Evolutionary conservation across 306 rosid species (phyloP).

Genomic region (Cyamopsis tetragonoloba): DNA sequence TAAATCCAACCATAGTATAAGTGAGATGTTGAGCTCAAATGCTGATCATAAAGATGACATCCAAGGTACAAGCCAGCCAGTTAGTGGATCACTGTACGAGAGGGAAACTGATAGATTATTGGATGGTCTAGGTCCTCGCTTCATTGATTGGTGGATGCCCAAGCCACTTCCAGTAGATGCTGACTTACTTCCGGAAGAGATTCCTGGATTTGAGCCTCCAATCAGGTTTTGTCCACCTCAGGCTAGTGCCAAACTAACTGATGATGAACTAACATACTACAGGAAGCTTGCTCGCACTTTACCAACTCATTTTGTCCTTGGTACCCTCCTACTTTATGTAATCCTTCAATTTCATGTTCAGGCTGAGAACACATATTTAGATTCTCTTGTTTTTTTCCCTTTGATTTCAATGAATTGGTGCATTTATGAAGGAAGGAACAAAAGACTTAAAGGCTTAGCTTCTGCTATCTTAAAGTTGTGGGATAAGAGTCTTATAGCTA

Average conservation of each 20-base stretch:
- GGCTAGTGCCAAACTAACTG: slow-evolving; percentile 48
- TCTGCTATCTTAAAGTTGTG: slow-evolving; percentile 74
- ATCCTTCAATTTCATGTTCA: slow-evolving; percentile 13
- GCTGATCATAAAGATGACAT: slow-evolving; percentile 19
- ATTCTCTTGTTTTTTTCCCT: slow-evolving; percentile 12
- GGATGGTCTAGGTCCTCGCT: slow-evolving; percentile 87
- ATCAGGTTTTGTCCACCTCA: slow-evolving; percentile 62
- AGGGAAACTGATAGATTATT: slow-evolving; percentile 78
- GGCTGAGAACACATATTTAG: background rate
- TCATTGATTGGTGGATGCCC: slow-evolving; percentile 89
- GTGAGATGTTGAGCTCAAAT: slow-evolving; percentile 25
- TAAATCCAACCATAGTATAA: slow-evolving; percentile 17
- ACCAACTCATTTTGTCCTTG: slow-evolving; percentile 92
- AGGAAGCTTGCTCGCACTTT: slow-evolving; percentile 65
- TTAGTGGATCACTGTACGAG: slow-evolving; percentile 56
- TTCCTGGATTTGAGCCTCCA: slow-evolving; percentile 70
- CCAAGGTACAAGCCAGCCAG: slow-evolving; percentile 24
- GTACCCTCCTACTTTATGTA: slow-evolving; percentile 39
- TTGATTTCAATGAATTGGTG: background rate
- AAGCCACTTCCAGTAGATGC: slow-evolving; percentile 94
- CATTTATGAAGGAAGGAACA: slow-evolving; percentile 66
- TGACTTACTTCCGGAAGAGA: slow-evolving; percentile 71
- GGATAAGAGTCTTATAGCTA: slow-evolving; percentile 75
- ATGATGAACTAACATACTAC: slow-evolving; percentile 58
- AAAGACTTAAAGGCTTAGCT: slow-evolving; percentile 83